Conservation (phyloP, 2,329 filamentous ascomycete species). For the Periconia digitata region DNA sequence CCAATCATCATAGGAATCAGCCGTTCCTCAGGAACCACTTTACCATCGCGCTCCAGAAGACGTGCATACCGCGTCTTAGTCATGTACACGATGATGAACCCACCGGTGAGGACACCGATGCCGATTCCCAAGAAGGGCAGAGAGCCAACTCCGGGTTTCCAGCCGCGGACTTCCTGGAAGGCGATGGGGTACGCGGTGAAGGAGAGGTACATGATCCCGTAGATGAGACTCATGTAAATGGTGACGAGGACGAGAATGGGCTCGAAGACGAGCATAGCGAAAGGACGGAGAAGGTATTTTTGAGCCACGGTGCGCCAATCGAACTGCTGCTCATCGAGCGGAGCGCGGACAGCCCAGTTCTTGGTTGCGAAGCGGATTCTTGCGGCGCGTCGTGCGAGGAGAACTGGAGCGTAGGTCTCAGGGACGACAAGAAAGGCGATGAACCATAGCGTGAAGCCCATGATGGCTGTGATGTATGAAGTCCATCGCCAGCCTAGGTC, state of each 20-base stretch:
- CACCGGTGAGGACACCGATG: slow-evolving; percentile 18
- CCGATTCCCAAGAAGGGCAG: slow-evolving; percentile 34
- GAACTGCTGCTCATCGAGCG: slow-evolving; percentile 47
- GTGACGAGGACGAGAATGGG: slow-evolving; percentile 22
- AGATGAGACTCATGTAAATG: slow-evolving; percentile 41
- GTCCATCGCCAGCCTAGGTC: slow-evolving; percentile 61
- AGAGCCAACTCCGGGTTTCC: slow-evolving; percentile 43
- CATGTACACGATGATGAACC: slow-evolving; percentile 31
- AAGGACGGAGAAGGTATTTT: slow-evolving; percentile 45
- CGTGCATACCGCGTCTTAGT: slow-evolving; percentile 39
- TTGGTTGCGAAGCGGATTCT: slow-evolving; percentile 51
- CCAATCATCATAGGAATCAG: slow-evolving; percentile 56
- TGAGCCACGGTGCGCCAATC: slow-evolving; percentile 42
- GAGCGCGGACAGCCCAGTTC: slow-evolving; percentile 51
- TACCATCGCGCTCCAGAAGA: slow-evolving; percentile 30
- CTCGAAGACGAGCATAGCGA: slow-evolving; percentile 21
- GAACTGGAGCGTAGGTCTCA: slow-evolving; percentile 54
- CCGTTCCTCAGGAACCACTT: slow-evolving; percentile 48
- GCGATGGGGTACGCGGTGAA: slow-evolving; percentile 53
- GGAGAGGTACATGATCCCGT: slow-evolving; percentile 51
- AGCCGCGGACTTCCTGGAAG: slow-evolving; percentile 35
- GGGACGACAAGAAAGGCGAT: slow-evolving; percentile 52
- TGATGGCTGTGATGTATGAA: slow-evolving; percentile 56
- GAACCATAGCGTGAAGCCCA: slow-evolving; percentile 43
- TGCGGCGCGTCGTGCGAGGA: slow-evolving; percentile 53